Evolutionary conservation across 164 flowering plant genomes (phyloP).

Genomic region (Magnolia kwangsiensis): DNA sequence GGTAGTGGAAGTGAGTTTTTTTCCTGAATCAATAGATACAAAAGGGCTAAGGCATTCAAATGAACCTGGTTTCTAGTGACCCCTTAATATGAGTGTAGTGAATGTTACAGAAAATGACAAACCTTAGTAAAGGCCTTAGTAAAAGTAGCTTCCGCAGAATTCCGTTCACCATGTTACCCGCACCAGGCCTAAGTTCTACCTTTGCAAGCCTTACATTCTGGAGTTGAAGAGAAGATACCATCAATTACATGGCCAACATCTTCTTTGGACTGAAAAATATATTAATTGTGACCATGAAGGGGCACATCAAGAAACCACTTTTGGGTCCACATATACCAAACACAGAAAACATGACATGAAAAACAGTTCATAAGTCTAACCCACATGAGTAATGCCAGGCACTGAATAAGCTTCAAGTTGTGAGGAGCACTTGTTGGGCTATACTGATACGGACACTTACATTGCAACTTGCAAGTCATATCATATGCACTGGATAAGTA

Average conservation of each 20-base stretch:
- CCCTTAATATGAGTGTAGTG: neutral
- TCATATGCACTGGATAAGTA: too few relatives aligned
- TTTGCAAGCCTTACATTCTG: slow-evolving; percentile 94
- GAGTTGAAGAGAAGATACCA: slow-evolving; percentile 4
- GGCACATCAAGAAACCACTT: neutral
- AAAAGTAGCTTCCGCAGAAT: slow-evolving; percentile 70
- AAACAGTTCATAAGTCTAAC: too few relatives aligned
- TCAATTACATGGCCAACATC: neutral
- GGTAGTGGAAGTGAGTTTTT: slow-evolving; percentile 73
- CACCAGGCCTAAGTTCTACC: slow-evolving; percentile 84
- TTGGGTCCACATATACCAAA: neutral
- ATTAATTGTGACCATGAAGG: too few relatives aligned
- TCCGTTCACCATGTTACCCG: slow-evolving; percentile 91
- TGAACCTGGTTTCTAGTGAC: neutral
- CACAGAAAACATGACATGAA: neutral
- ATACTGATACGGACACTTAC: too few relatives aligned
- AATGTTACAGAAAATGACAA: slow-evolving; percentile 3
- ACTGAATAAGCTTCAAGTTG: too few relatives aligned
- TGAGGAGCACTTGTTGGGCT: too few relatives aligned
- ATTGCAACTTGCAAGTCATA: too few relatives aligned
- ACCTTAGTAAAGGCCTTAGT: too few relatives aligned
- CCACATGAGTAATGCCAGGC: too few relatives aligned
- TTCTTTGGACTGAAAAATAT: too few relatives aligned
- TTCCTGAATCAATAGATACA: slow-evolving; percentile 36
- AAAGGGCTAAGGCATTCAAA: neutral